Percentiles rank a stretch among this genome's conserved stretches.
Conservation (phyloP, 805 yeast genomes). For the Lipomyces yamanashiensis region DNA sequence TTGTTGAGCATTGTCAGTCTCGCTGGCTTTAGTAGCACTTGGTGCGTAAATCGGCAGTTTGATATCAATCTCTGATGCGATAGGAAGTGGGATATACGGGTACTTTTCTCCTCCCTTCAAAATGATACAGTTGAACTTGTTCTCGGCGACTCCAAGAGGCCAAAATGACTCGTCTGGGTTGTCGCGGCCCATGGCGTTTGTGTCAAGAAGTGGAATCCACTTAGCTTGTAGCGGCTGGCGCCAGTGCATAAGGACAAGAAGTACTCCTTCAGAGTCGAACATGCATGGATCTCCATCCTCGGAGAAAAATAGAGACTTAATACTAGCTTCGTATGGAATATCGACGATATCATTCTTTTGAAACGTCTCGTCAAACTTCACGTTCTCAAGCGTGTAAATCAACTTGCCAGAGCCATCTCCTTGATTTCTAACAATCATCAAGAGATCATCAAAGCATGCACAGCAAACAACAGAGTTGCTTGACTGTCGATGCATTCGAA, state of each 20-base stretch:
- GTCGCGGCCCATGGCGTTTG: slow-evolving; percentile 51
- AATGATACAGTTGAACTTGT: slow-evolving; percentile 69
- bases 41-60: slow-evolving; percentile 60
- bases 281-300: slow-evolving; percentile 89
- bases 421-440: slow-evolving; percentile 57
- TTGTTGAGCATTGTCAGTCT: slow-evolving; percentile 9
- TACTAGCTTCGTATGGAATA: slow-evolving; percentile 45
- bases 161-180: slow-evolving; percentile 69
- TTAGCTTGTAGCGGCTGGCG: slow-evolving; percentile 72
- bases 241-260: slow-evolving; percentile 78
- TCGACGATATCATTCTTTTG: slow-evolving; percentile 45
- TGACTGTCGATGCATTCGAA: slow-evolving; percentile 61
- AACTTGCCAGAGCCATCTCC: slow-evolving; percentile 43
- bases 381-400: slow-evolving; percentile 56
- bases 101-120: slow-evolving; percentile 61
- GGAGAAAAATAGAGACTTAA: slow-evolving; percentile 80
- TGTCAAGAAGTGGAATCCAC: slow-evolving; percentile 85
- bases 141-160: slow-evolving; percentile 82
- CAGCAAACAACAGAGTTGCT: slow-evolving; percentile 73
- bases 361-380: slow-evolving; percentile 47
- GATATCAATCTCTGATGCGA: slow-evolving; percentile 78
- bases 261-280: slow-evolving; percentile 75
- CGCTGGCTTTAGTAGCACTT: slow-evolving; percentile 1
- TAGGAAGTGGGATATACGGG: slow-evolving; percentile 83
- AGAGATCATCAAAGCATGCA: slow-evolving; percentile 61